Evolutionary conservation across 352 stramenopile species (phyloP).

Genomic region (Discostella stelligera): DNA sequence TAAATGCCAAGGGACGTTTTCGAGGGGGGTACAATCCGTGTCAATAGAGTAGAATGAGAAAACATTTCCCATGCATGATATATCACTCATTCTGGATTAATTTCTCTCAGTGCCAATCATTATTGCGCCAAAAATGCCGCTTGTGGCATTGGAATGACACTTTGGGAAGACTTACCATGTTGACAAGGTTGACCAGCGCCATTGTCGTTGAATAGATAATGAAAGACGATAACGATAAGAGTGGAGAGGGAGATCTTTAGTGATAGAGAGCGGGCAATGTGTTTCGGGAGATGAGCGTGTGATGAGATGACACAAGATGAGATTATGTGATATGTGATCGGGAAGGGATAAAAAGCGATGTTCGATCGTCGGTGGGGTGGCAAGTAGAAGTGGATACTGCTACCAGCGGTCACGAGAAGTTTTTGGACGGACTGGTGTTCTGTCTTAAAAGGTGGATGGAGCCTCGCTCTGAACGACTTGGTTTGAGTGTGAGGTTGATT

Average conservation of each 20-base stretch:
- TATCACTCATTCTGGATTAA: not conserved
- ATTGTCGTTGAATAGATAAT: constrained; percentile 29
- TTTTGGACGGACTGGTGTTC: not conserved
- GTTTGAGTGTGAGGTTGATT: too few species aligned
- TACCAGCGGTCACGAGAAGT: not conserved
- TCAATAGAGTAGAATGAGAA: not conserved
- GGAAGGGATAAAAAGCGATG: too few species aligned
- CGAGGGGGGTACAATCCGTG: not conserved
- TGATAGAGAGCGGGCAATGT: not conserved
- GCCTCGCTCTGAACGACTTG: too few species aligned
- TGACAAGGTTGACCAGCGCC: constrained; percentile 74
- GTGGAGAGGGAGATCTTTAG: not conserved
- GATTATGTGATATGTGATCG: not conserved
- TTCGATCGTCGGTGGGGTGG: not conserved
- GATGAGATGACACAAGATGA: not conserved
- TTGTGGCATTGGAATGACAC: not conserved
- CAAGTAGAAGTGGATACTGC: not conserved
- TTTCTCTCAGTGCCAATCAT: not conserved
- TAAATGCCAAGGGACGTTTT: not conserved
- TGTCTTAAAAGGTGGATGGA: not conserved
- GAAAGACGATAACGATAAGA: not conserved
- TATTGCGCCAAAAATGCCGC: not conserved
- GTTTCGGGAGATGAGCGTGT: not conserved
- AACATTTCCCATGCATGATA: not conserved
- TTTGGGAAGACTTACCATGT: constrained; percentile 65